Base-by-base conservation (phyloP, 305 asterid genomes). In the Caryopteris hybrid region DNA sequence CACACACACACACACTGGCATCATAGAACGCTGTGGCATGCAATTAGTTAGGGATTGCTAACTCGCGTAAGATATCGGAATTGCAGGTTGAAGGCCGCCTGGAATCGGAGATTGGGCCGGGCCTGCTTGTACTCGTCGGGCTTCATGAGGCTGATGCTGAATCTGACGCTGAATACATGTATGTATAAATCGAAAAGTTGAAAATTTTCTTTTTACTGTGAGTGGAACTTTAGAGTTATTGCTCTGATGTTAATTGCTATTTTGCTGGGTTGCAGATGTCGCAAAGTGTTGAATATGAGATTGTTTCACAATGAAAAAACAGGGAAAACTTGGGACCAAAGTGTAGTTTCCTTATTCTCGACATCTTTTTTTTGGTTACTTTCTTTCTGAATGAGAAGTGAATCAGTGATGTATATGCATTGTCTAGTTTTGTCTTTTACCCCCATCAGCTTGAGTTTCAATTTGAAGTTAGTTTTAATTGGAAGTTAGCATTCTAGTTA, bases 221-320 rank as follows among this genome's bases (percentile, higher is more conserved):
- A 2, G 8, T 6, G 38, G 8, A 53, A 33, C 1, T 58, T 12
- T 61, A 1, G 17, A 42, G 58, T 42, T 8, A 27, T 33, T 14
- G 61, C 56, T 50, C 43, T 73, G 52, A 74, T 29, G 66, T 60
- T 64, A 46, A 16, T 68, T 61, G 39, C 48, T 60, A n/a, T 36
- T 68, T 70, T 45, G 56, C 43, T 73, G 62, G 64, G 67, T 41
- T 75, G 82, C 95, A 93, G 99, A 86, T 93, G 99, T 58, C 86
- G 93, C 73, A 93, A 90, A 84, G 99, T 91, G 83, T 78, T 93
- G 90, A 93, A 86, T 55, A 93, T 91, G 97, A 86, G 99, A 74
- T 64, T 93, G 80, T 93, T 83, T 70, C 84, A 87, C 22, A 86
- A 87, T 72, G 95, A 87, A 66, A 81, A 76, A 64, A 80, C 85